Conservation (phyloP, 371 early-diverging fungal species). For the Circinella minor region DNA sequence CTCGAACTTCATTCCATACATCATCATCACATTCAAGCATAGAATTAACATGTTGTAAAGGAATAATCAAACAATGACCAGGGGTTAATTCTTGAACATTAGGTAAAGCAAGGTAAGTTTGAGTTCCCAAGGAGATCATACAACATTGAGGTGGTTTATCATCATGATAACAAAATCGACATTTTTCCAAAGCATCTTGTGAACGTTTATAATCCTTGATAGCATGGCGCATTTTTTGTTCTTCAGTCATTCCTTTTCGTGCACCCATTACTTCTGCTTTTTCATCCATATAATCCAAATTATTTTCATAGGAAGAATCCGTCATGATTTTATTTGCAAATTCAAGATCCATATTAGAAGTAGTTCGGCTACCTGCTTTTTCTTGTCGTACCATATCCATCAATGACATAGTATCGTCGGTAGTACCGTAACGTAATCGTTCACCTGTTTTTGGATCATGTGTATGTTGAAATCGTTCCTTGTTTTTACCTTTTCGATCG, state of each 20-base stretch:
- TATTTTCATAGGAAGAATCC: constrained; percentile 78
- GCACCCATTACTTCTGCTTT: constrained; percentile 80
- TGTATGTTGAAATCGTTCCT: constrained; percentile 53
- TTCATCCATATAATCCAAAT: constrained; percentile 93
- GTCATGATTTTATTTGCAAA: constrained; percentile 76
- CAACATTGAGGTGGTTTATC: constrained; percentile 68
- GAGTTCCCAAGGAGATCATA: constrained; percentile 78
- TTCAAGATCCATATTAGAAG: constrained; percentile 65
- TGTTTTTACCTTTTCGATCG: constrained; percentile 36
- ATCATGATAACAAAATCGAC: constrained; percentile 80
- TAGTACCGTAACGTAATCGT: constrained; percentile 58
- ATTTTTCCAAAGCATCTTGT: constrained; percentile 70
- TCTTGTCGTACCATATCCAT: constrained; percentile 73
- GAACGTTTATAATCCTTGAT: constrained; percentile 74
- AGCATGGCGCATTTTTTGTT: constrained; percentile 70
- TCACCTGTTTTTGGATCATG: constrained; percentile 65
- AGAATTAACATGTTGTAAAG: constrained; percentile 82
- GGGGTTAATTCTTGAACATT: constrained; percentile 74
- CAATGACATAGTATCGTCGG: constrained; percentile 59
- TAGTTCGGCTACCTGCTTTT: constrained; percentile 56
- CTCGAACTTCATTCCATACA: constrained; percentile 90
- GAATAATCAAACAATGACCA: constrained; percentile 91
- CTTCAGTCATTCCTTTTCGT: constrained; percentile 58
- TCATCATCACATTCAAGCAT: constrained; percentile 90
- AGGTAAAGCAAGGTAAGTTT: constrained; percentile 84